These are phyloP conservation scores for Pistacia integerrima DNA, from an alignment of 345 rosid species.

Conservation along the genomic window DNA sequence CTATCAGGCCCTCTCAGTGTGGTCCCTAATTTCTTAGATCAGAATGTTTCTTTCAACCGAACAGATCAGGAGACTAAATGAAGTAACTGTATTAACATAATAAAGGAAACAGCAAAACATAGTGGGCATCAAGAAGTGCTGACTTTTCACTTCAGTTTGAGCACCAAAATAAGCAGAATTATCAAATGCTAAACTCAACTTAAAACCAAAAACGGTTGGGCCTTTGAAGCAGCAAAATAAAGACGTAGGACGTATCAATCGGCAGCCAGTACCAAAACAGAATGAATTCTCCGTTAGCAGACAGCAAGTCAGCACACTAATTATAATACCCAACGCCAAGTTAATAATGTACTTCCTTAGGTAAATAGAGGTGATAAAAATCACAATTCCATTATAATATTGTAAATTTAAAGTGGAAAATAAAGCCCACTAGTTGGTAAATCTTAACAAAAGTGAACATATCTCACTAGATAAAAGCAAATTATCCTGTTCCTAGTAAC, in stretches of 20 bases:
- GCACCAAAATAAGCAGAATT: not conserved
- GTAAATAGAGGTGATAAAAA: constrained; percentile 4
- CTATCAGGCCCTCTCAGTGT: not conserved
- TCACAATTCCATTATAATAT: no score
- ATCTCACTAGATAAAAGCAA: not conserved
- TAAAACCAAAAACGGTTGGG: constrained; percentile 14
- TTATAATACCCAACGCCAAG: not conserved
- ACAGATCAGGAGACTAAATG: not conserved
- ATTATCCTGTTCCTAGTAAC: constrained; percentile 5
- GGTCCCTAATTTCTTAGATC: not conserved
- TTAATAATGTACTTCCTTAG: not conserved
- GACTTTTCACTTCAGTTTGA: not conserved
- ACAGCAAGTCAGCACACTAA: not conserved
- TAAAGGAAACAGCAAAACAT: not conserved
- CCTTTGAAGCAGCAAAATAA: constrained; percentile 1
- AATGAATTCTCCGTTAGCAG: not conserved
- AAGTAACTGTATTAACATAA: not conserved
- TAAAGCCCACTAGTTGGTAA: not conserved
- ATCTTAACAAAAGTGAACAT: constrained; percentile 1
- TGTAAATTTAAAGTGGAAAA: not conserved
- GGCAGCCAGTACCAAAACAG: constrained; percentile 8
- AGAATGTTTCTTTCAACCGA: not conserved
- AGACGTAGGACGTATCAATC: not conserved
- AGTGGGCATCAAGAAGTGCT: not conserved
- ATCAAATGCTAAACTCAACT: constrained; percentile 11